phyloP scores from a whole-genome alignment of 306 rosid species.

The Vigna nakashimae region DNA sequence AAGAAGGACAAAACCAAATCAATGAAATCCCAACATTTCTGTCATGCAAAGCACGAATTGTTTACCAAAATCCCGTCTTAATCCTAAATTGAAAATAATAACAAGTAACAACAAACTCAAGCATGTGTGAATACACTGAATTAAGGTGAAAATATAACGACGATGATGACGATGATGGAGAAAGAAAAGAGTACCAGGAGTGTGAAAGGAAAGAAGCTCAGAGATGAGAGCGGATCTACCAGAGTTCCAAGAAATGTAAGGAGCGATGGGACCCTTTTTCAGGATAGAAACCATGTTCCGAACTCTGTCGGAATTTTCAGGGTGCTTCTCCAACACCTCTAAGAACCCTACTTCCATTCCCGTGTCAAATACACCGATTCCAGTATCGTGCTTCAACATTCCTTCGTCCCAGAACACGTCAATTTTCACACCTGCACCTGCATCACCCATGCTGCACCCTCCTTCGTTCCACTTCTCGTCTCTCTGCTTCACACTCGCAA shows the following conservation, averaged over 20 bases:
- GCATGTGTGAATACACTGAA: neutral
- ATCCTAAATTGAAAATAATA: too few relatives aligned
- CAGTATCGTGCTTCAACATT: slow-evolving; percentile 74
- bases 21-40: too few relatives aligned
- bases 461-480: neutral
- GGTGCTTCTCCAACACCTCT: slow-evolving; percentile 88
- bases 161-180: neutral
- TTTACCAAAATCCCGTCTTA: too few relatives aligned
- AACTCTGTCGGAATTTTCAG: slow-evolving; percentile 85
- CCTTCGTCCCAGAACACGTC: slow-evolving; percentile 82
- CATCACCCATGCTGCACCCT: neutral
- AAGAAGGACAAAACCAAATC: too few relatives aligned
- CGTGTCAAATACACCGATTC: slow-evolving; percentile 75
- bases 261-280: slow-evolving; percentile 75
- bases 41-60: too few relatives aligned
- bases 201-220: slow-evolving; percentile 72
- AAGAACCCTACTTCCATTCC: slow-evolving; percentile 79
- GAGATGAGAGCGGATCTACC: slow-evolving; percentile 63
- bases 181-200: slow-evolving; percentile 58
- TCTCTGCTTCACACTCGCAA: neutral
- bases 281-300: slow-evolving; percentile 86
- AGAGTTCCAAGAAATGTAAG: slow-evolving; percentile 66
- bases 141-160: neutral
- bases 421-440: slow-evolving; percentile 16
- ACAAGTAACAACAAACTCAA: too few relatives aligned